Base-by-base conservation (phyloP, 2,329 filamentous ascomycete species). In the Penicillium sp. region DNA sequence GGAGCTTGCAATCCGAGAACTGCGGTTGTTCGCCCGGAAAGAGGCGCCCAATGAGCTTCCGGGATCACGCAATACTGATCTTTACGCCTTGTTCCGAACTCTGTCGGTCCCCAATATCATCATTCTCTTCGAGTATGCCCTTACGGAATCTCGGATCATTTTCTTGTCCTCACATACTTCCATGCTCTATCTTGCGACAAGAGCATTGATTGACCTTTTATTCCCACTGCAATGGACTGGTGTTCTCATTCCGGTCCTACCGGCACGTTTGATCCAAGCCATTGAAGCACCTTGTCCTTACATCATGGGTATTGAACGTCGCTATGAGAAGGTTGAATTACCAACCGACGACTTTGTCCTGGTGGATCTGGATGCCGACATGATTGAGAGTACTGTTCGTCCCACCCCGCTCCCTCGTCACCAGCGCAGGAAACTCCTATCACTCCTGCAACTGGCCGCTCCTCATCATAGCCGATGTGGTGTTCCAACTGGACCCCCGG, bases 201-300 rank as follows among this genome's bases (percentile, higher is more conserved):
- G 92, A 72, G 92, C 93, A n/a, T 79, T 97, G 54, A 84, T 85
- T 29, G 92, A 88, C 71, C 79, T 97, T 35, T 78, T 99, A 20
- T 99, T 96, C 71, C 93, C 92, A 7, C 79, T 97, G 50, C 89
- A 91, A 61, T 97, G 94, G 93, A 85, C 90, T 3, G 95, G 92
- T 65, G 91, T 97, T 47, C 92, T 96, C 70, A 97, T 97, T 60
- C 93, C 93, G 2, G 83, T 97, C 31, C 82, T 99, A 8, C 93
- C 93, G 6, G 90, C 91, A 8, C 86, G 93, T 33, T 79, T 99
- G 22, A 82, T 99, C 9, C 92, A 94, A 51, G 93, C 92, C 2
- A 82, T 99, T 18, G 94, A 97, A 66, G 93, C 93, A 1, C 93
- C 93, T 2, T 97, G 94, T 66, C 94, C 94, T 0, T 99, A 97